Base-by-base conservation (phyloP, 2,329 filamentous ascomycete species). In the Fusarium sp. region DNA sequence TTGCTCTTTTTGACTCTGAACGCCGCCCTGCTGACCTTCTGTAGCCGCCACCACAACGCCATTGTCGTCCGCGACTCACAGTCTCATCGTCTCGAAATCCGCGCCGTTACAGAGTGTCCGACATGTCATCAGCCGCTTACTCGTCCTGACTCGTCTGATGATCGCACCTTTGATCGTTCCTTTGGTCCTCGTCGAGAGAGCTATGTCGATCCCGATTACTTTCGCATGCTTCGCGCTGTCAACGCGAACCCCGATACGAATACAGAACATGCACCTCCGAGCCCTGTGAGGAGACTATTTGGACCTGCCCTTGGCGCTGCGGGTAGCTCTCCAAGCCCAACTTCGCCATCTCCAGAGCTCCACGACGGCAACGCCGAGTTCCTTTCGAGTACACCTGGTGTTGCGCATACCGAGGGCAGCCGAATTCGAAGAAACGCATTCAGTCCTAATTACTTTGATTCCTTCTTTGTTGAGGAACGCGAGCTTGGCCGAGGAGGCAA, bases 181-280 rank as follows among this genome's bases (percentile, higher is more conserved):
- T 79, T 75, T 60, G 79, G 75, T 42, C 74, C 80, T 31, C 76
- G 79, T 55, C 81, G 81, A 33, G 86, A 91, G 53, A 87, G 90
- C 61, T 98, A 94, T 77, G 91, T 97, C 73, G 91, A 94, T 75
- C 94, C 94, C 2, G 89, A 93, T 56, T 99, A 99, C 83, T 99
- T 99, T 80, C 93, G 93, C 75, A 94, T 98, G 91, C 89, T 99
- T 40, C 91, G 89, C 79, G 79, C 84, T 74, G 79, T 82, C 78
- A 77, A 82, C 70, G 59, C 62, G 20, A 70, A 70, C n/a, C 34
- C 76, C 79, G 83, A 79, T 79, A 84, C 79, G 77, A 83, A 74
- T 65, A 79, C 76, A 70, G 81, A 79, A 74, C 83, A 77, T 70
- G 77, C 79, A 14, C 83, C 85, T 0, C 80, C 84, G 10, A 87